These are phyloP conservation scores for Rubroboletus pulcherrimus DNA, from an alignment of 768 basidiomycete genomes.

Conservation along the genomic window DNA sequence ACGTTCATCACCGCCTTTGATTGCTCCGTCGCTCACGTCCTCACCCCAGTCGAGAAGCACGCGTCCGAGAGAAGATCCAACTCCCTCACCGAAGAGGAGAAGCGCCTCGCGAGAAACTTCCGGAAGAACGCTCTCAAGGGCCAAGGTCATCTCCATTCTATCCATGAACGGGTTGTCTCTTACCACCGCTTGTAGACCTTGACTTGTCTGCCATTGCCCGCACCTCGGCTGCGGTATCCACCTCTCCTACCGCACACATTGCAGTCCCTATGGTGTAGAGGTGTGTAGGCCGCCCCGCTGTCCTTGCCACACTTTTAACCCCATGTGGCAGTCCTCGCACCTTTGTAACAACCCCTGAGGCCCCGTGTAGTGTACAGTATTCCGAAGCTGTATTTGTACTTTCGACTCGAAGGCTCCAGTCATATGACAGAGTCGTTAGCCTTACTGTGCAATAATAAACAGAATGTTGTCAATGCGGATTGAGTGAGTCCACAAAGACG, in stretches of 20 bases:
- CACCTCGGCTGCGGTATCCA: conserved; percentile 69
- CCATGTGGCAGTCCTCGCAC: background rate
- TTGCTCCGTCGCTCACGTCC: conserved; percentile 6
- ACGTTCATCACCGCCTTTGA: background rate
- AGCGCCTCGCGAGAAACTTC: conserved; percentile 58
- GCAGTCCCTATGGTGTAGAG: conserved; percentile 17
- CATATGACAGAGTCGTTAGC: background rate
- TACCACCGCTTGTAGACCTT: conserved; percentile 25
- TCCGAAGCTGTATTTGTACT: conserved; percentile 21
- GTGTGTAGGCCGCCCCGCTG: conserved; percentile 4
- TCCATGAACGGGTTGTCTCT: background rate
- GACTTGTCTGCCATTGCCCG: conserved; percentile 81
- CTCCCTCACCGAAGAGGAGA: conserved; percentile 59
- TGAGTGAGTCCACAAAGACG: too few species aligned
- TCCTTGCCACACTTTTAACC: background rate
- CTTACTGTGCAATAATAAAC: conserved; percentile 7
- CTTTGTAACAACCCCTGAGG: background rate
- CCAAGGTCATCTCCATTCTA: conserved; percentile 36
- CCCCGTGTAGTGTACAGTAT: conserved; percentile 3
- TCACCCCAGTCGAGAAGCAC: conserved; percentile 19
- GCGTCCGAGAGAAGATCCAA: conserved; percentile 38
- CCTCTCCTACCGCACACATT: conserved; percentile 39
- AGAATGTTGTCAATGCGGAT: background rate
- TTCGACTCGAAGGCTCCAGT: background rate
- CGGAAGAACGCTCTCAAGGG: conserved; percentile 72